Conservation (phyloP, 2,329 filamentous ascomycete genomes). For the Beauveria sp. region DNA sequence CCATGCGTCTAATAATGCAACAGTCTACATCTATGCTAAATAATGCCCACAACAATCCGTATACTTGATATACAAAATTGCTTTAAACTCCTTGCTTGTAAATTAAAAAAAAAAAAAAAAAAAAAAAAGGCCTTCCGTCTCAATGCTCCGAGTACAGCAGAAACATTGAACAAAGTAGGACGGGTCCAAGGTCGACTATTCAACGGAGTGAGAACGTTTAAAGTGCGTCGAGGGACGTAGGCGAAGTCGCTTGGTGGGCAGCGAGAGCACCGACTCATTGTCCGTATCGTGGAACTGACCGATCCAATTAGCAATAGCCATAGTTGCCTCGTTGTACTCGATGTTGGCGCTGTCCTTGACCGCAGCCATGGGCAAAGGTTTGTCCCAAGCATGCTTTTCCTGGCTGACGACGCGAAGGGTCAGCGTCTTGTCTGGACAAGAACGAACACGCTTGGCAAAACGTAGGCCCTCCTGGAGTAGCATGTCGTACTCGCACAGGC, state of each 20-base stretch:
- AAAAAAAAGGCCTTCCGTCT: background rate
- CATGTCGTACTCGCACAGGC: conserved; percentile 60
- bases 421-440: conserved; percentile 20
- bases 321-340: conserved; percentile 38
- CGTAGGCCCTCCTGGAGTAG: conserved; percentile 51
- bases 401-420: conserved; percentile 35
- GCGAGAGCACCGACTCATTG: conserved; percentile 26
- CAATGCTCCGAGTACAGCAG: background rate
- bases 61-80: background rate
- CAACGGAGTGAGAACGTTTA: conserved; percentile 3
- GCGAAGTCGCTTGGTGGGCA: conserved; percentile 24
- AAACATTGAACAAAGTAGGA: background rate
- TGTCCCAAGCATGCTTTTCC: conserved; percentile 43
- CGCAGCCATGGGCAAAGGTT: conserved; percentile 32
- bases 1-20: background rate
- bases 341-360: conserved; percentile 35
- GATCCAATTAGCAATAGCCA: conserved; percentile 34
- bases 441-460: conserved; percentile 50
- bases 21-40: background rate
- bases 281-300: conserved; percentile 30
- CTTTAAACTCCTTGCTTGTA: conserved; percentile 1
- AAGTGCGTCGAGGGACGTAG: conserved; percentile 19
- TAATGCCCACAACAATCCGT: background rate
- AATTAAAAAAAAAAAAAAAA: background rate
- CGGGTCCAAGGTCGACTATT: background rate